Base-by-base conservation (phyloP, 257 asterid genomes). In the Fraxinus pennsylvanica region DNA sequence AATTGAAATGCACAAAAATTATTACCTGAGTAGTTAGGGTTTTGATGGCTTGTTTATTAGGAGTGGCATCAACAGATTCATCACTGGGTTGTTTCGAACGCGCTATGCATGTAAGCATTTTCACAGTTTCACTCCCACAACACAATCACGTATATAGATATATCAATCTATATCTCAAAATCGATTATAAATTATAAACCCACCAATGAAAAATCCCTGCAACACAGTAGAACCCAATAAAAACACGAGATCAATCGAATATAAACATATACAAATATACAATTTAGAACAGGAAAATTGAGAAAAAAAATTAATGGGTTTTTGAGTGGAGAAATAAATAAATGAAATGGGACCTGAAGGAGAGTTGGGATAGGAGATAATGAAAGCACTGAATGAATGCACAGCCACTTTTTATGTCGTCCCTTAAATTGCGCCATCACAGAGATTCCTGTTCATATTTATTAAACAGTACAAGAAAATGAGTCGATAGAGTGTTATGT, bases 61-160 rank as follows among this genome's bases (percentile, higher is more conserved):
- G 85, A 71, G 85, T 73, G 14, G 77, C 89, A 78, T 21, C 33
- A 57, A 57, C 29, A 19, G 91, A 78, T 38, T 88, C 94, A 76
- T 88, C 90, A 32, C 36, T 79, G 68, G 88, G 70, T 76, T 89
- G 94, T 90, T 92, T 92, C 75, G 96, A 81, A 79, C 97, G 96
- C 74, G 97, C 92, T 78, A 94, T 92, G 96, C 98, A 94, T 82
- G 97, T 92, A 43, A 94, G 96, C 98, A 94, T 94, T 81, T 85
- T 83, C 52, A 41, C 50, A 2, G 52, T 12, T 39, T 9, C 54
- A 78, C 29, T 71, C 25, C 72, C 14, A 41, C 80, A 39, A 68
- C 41, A 45, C 13, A 36, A n/a, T 30, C 76, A 36, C 22, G 38
- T 68, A 10, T 68, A 50, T 54, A 63, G 35, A 65, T 41, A 27